Base-by-base conservation (phyloP, 768 basidiomycete genomes). In the Kwoniella heveanensis region DNA sequence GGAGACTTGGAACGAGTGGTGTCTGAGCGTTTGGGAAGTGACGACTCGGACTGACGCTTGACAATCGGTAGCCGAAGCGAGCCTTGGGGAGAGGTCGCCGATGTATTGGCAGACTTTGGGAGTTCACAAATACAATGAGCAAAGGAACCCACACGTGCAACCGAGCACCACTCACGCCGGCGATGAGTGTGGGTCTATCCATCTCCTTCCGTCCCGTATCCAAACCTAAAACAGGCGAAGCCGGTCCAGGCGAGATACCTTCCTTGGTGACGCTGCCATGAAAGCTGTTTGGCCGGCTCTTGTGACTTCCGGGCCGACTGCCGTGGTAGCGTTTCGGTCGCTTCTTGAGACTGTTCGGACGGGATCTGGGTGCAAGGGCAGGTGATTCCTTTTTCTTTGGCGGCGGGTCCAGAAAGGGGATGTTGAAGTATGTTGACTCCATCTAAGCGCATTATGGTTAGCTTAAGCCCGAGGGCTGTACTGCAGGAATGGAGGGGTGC, bases 231-330 rank as follows among this genome's bases (percentile, higher is more conserved):
- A 30, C 57, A n/a, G 57, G 46, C 6, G 29, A 49, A 22, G 26
- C 48, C 21, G 32, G n/a, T 24, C n/a, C 49, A 32, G 30, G 29
- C 30, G 57, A 49, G 22, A 48, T 44, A n/a, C 52, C 21, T 22
- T 12, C 50, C 27, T 49, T 51, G 24, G 65, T 25, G 8, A 24
- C 32, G 25, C 39, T 61, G 0, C 65, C 65, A 39, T 70, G 65
- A 62, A 64, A 67, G 55, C 69, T 70, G 47, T 54, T 64, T 8
- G 65, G 69, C 24, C 69, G 57, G 25, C 54, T 67, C 47, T 53
- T 47, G 12, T 29, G 30, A 37, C 19, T 54, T 15, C 25, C 46
- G 3, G 60, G 37, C 32, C 17, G 24, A 26, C 22, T 25, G 44
- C 26, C 47, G 44, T 48, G 57, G 27, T 39, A 56, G 8, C 29